Conservation (phyloP, 1,139 yeast genomes). For the Pneumocystis carinii region DNA sequence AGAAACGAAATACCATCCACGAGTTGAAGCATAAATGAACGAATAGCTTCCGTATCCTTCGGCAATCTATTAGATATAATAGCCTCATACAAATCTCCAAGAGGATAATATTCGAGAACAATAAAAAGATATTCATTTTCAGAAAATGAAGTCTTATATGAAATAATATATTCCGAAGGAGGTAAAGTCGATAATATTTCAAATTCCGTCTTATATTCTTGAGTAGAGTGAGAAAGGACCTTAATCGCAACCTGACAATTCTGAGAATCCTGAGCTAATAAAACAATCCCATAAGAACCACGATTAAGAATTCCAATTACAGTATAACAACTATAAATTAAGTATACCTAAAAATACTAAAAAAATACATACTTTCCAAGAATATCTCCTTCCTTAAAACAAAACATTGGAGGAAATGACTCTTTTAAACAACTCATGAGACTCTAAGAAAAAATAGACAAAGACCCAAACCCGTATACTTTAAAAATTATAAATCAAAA, state of each 20-base stretch:
- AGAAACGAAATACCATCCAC: slow-evolving; percentile 66
- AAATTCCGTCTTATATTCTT: slow-evolving; percentile 5
- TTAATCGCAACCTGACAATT: slow-evolving; percentile 6
- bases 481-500: too few species aligned
- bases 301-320: slow-evolving; percentile 70
- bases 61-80: slow-evolving; percentile 74
- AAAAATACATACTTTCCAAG: background rate
- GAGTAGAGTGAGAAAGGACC: slow-evolving; percentile 3
- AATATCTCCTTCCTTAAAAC: background rate
- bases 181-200: slow-evolving; percentile 26
- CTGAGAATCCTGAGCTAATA: slow-evolving; percentile 58
- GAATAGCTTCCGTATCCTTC: slow-evolving; percentile 42
- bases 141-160: slow-evolving; percentile 61
- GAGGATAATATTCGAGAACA: slow-evolving; percentile 71
- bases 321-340: slow-evolving; percentile 33
- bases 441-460: background rate
- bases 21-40: slow-evolving; percentile 62
- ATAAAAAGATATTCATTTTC: slow-evolving; percentile 38
- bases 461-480: background rate
- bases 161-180: slow-evolving; percentile 37
- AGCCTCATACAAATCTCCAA: slow-evolving; percentile 90
- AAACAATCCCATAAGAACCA: slow-evolving; percentile 87
- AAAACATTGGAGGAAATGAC: background rate
- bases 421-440: background rate
- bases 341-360: background rate